Evolutionary conservation across 495 filamentous ascomycete genomes (phyloP), one percentile per base, ranked within the genome.

Genomic region (Penicillium verhagenii): DNA sequence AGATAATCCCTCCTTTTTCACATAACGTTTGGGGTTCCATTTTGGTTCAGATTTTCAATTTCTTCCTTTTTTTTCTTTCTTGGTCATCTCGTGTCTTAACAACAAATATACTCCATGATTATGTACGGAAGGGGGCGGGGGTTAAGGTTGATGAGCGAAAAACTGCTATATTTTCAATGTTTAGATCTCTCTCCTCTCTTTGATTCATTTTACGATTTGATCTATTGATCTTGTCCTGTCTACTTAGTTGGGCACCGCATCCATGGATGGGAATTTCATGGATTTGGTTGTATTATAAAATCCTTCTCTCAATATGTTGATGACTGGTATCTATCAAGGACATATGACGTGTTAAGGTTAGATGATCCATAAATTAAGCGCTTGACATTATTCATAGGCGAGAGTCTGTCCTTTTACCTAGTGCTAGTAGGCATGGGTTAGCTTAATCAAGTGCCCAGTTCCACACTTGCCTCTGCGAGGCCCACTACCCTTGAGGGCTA

Each of bases 141-240:
- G 58, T 55, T 57, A 59, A 59, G 63, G 56, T 67, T 65, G 72
- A 72, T 70, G 65, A 70, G 67, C 63, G 65, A 58, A 59, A 65
- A 65, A 56, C 35, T 58, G 31, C 52, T 72, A 57, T 66, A 61
- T 63, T 67, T 53, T 72, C 63, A n/a, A n/a, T n/a, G n/a, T 67
- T 52, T 72, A 72, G 64, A 73, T 73, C 64, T 65, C 68, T 76
- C 73, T 70, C 68, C 72, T 65, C 71, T 71, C 65, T 60, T 52
- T 53, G 52, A 64, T 54, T 66, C 26, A 55, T 45, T 49, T 57
- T 49, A 44, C 54, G 35, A 48, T 60, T 50, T 55, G 43, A 46
- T 53, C 43, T 63, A 29, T 55, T 53, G 57, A 45, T 54, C 56
- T 50, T 63, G 46, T 62, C 52, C 61, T 58, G 63, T 14, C 33